Conservation (phyloP, 768 basidiomycete species). For the Suillus variegatus region DNA sequence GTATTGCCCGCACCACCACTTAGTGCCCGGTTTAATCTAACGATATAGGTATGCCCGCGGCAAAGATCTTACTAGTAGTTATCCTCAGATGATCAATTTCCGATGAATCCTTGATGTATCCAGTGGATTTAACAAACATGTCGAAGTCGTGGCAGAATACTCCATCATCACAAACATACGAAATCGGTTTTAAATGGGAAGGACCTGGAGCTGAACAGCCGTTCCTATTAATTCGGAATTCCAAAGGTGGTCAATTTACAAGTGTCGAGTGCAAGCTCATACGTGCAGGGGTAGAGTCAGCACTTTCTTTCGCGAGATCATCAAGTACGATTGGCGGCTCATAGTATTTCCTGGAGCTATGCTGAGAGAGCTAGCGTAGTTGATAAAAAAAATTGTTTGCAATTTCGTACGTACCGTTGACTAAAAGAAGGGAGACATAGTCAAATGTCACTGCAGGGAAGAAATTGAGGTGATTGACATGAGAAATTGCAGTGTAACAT, state of each 20-base stretch:
- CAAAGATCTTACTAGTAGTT: background rate
- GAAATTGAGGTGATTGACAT: background rate
- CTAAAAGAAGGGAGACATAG: constrained; percentile 55
- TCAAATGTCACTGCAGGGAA: constrained; percentile 41
- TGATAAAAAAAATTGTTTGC: constrained; percentile 49
- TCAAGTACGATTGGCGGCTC: constrained; percentile 46
- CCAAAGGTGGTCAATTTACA: constrained; percentile 39
- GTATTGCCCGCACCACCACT: background rate
- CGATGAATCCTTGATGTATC: background rate
- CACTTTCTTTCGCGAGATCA: constrained; percentile 48
- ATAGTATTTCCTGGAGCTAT: constrained; percentile 29
- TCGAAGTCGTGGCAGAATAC: background rate
- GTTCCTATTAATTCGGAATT: constrained; percentile 37
- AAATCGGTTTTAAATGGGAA: background rate
- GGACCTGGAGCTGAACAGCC: constrained; percentile 39
- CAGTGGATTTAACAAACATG: background rate
- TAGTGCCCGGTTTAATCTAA: background rate
- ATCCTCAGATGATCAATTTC: background rate
- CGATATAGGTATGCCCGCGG: no score
- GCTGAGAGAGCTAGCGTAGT: constrained; percentile 45
- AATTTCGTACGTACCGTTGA: constrained; percentile 48
- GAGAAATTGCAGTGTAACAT: background rate
- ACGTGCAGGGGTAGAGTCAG: constrained; percentile 46
- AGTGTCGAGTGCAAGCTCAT: constrained; percentile 43
- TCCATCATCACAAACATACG: background rate